Percentiles rank a stretch among this genome's conserved stretches.
Conservation (phyloP, 805 yeast species). For the Candida sonorensis region DNA sequence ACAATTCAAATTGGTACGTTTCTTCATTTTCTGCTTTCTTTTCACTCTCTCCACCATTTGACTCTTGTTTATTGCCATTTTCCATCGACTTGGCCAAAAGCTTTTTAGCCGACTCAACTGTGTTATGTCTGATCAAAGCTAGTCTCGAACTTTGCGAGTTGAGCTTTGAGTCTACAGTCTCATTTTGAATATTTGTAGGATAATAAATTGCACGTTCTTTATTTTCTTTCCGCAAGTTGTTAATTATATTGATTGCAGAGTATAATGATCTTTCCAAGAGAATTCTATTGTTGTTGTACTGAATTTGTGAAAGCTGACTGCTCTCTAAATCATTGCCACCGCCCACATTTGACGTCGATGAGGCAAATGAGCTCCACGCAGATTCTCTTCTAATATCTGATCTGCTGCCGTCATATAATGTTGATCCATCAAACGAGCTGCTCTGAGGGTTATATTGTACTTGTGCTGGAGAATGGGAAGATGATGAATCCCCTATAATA, state of each 20-base stretch:
- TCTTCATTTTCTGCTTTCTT: constrained; percentile 9
- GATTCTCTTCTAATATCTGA: too few species aligned
- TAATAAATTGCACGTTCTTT: constrained; percentile 53
- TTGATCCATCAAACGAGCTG: constrained; percentile 23
- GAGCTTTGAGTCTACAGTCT: constrained; percentile 28
- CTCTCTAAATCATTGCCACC: constrained; percentile 17
- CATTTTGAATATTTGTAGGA: constrained; percentile 38
- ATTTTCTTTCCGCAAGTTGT: constrained; percentile 51
- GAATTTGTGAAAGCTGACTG: constrained; percentile 63
- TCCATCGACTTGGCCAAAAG: constrained; percentile 8
- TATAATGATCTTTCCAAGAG: constrained; percentile 35
- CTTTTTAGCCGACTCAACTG: constrained; percentile 12
- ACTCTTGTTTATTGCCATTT: too few species aligned
- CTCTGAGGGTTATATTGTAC: constrained; percentile 16
- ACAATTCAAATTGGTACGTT: constrained; percentile 45
- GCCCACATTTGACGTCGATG: too few species aligned
- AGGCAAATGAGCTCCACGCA: too few species aligned
- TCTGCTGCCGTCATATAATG: constrained; percentile 23
- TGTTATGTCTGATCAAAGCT: constrained; percentile 43
- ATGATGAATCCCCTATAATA: constrained; percentile 10
- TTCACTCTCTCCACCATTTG: too few species aligned
- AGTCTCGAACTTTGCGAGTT: constrained; percentile 46
- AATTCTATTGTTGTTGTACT: constrained; percentile 66
- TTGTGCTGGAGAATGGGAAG: constrained; percentile 1
- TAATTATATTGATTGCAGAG: constrained; percentile 42